Evolutionary conservation across 2,329 filamentous ascomycete species (phyloP).

Genomic region (Alternaria consortialis): DNA sequence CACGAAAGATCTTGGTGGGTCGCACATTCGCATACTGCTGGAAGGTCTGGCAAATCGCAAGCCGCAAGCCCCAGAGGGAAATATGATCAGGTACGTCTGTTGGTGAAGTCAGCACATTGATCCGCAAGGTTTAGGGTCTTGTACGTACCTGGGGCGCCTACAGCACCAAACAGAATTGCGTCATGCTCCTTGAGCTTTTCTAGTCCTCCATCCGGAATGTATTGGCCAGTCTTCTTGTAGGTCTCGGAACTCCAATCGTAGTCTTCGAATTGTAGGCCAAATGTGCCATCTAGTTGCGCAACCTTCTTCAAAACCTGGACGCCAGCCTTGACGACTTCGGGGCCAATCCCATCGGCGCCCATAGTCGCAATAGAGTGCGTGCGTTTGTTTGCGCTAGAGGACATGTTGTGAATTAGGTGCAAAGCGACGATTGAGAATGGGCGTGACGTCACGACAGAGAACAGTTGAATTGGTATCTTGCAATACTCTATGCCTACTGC

Average conservation of each 20-base stretch:
- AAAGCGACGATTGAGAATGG: neutral
- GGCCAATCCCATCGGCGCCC: slow-evolving; percentile 74
- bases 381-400: slow-evolving; percentile 32
- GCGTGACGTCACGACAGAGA: neutral
- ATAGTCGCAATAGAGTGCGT: slow-evolving; percentile 57
- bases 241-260: slow-evolving; percentile 74
- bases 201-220: slow-evolving; percentile 69
- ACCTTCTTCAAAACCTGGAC: slow-evolving; percentile 68
- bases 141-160: slow-evolving; percentile 65
- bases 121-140: neutral
- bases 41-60: slow-evolving; percentile 64
- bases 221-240: slow-evolving; percentile 71
- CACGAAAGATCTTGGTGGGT: slow-evolving; percentile 68
- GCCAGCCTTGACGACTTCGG: slow-evolving; percentile 71
- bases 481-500: neutral
- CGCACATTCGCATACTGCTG: slow-evolving; percentile 67
- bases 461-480: neutral
- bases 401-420: slow-evolving; percentile 15
- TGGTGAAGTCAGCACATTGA: neutral
- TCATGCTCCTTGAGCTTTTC: slow-evolving; percentile 67
- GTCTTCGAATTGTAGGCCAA: slow-evolving; percentile 68
- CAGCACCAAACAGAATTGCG: slow-evolving; percentile 74
- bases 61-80: slow-evolving; percentile 64
- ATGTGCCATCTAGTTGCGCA: slow-evolving; percentile 62
- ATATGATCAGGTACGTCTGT: slow-evolving; percentile 65